A percentile compares a stretch with the other conserved stretches of the same genome.
Evolutionary conservation across 2,329 filamentous ascomycete species (phyloP).

Genomic region (Fusarium paranaense): DNA sequence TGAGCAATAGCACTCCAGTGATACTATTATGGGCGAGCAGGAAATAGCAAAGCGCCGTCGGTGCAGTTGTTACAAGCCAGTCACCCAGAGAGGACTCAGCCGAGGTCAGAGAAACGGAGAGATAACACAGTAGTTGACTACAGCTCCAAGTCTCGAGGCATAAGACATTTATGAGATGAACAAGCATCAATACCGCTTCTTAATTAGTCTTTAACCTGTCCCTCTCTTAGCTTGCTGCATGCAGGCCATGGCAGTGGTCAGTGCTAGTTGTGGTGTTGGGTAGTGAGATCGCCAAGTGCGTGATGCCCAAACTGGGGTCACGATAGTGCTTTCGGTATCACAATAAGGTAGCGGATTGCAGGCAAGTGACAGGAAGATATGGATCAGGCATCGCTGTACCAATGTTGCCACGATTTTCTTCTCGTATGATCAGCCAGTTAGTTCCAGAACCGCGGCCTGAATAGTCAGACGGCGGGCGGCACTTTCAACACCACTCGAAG

Average conservation of each 20-base stretch:
- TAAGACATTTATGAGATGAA: neutral
- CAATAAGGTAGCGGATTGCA: neutral
- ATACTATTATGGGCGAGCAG: neutral
- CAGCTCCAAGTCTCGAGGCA: neutral
- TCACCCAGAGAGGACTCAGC: neutral
- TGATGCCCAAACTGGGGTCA: neutral
- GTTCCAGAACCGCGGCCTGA: neutral
- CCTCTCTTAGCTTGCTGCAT: neutral
- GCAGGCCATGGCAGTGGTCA: neutral
- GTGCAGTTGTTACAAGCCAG: neutral
- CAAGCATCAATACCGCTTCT: neutral
- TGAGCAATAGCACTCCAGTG: neutral
- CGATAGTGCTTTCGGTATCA: neutral
- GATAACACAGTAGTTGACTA: neutral
- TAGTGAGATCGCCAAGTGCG: neutral
- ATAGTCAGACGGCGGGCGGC: neutral
- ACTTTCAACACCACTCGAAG: neutral
- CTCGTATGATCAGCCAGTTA: neutral
- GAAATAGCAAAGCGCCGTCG: neutral
- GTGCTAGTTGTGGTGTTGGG: neutral
- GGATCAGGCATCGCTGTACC: neutral
- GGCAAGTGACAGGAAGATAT: neutral
- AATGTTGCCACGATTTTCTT: neutral
- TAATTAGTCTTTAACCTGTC: neutral
- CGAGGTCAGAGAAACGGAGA: neutral